Evolutionary conservation across 2,329 filamentous ascomycete genomes (phyloP), one percentile per base, ranked within the genome.

Genomic region (Domatiomyces catenatus): DNA sequence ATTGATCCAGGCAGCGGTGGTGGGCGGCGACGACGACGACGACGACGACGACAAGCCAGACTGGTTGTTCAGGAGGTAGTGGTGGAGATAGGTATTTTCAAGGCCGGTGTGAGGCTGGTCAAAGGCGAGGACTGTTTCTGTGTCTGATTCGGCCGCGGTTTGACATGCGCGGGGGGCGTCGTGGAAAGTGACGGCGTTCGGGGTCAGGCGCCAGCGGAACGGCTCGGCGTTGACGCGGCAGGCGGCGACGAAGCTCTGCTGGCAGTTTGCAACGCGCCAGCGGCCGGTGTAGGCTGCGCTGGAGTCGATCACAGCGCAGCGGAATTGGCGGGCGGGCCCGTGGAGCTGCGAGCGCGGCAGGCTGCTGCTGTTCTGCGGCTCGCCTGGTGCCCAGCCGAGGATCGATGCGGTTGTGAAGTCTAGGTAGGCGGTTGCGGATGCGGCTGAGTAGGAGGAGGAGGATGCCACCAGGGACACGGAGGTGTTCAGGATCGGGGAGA

Each of bases 211-310:
- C 80, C 80, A 84, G 48, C 67, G 63, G 59, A 77, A 83, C 0
- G 79, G 79, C n/a, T 70, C 60, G 28, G 64, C 61, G 3, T 60
- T 61, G 22, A 75, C 64, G 22, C 79, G 77, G 59, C 81, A 84
- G 10, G 79, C 77, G 20, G 70, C 75, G 49, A 68, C 71, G 48
- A 74, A 69, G 8, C 65, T 62, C 36, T 70, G 60, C 3, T 64
- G 67, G 63, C 81, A 84, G 60, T 80, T 72, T 10, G 69, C 65
- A 5, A 75, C 73, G 47, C 70, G 67, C 80, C 80, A 84, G 51
- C 69, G 74, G n/a, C 77, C 77, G 15, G 32, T n/a, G 46, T 57
- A 59, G 20, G 32, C 49, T 1, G 63, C 51, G 1, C 69, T 66
- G 1, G 69, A 66, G 53, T 75, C 70, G 54, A 79, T 68, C 5